Percentiles rank a stretch among this genome's conserved stretches.
These are phyloP conservation scores for Pseudoperonospora humuli DNA, from an alignment of 352 stramenopile species.

Conservation along the genomic window DNA sequence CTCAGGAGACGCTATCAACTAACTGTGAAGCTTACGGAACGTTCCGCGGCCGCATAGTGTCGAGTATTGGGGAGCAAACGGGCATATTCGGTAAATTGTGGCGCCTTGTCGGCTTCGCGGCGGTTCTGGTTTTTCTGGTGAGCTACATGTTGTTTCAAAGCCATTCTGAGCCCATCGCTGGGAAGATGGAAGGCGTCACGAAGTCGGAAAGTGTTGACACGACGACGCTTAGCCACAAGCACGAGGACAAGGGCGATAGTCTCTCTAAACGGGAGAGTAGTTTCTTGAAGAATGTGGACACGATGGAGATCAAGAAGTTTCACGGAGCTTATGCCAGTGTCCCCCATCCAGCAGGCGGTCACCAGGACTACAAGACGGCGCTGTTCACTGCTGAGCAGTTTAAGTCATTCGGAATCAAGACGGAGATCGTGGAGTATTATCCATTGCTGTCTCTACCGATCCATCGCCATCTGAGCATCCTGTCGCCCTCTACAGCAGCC, in stretches of 20 bases:
- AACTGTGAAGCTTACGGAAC: slow-evolving; percentile 11
- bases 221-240: slow-evolving; percentile 12
- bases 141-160: slow-evolving; percentile 22
- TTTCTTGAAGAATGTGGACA: slow-evolving; percentile 22
- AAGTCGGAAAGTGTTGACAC: not conserved
- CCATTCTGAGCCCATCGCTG: slow-evolving; percentile 1
- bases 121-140: slow-evolving; percentile 11
- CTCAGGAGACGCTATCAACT: slow-evolving; percentile 3
- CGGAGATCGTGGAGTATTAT: slow-evolving; percentile 59
- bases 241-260: slow-evolving; percentile 13
- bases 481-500: slow-evolving; percentile 24
- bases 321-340: slow-evolving; percentile 28
- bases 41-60: slow-evolving; percentile 8
- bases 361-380: slow-evolving; percentile 51
- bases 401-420: slow-evolving; percentile 47
- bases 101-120: slow-evolving; percentile 7
- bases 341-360: slow-evolving; percentile 36
- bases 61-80: slow-evolving; percentile 5
- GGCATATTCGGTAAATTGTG: slow-evolving; percentile 6
- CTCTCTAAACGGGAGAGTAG: slow-evolving; percentile 17
- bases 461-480: slow-evolving; percentile 32
- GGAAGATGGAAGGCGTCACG: not conserved
- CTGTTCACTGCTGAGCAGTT: slow-evolving; percentile 55
- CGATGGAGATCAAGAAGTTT: slow-evolving; percentile 18
- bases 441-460: slow-evolving; percentile 64